Base-by-base conservation (phyloP, 2,329 filamentous ascomycete species). In the Arthrobotrys sphaeroides region DNA sequence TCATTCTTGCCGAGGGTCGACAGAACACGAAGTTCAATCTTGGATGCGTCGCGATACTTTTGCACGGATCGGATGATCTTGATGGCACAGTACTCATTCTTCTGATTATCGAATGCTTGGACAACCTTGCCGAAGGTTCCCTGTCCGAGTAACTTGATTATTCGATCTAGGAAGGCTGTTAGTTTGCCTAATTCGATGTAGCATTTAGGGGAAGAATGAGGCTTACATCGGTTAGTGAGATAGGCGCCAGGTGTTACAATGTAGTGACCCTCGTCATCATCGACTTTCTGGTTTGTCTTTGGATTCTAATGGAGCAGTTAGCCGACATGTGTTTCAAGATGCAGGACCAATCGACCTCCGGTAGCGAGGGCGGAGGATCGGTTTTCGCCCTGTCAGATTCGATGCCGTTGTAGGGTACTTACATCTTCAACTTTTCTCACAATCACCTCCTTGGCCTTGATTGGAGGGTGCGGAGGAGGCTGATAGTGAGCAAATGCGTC, bases 61-160 rank as follows among this genome's bases (percentile, higher is more conserved):
- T 97, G 95, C 10, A 99, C 95, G 0, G 95, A 97, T 79, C 95
- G 90, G 78, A 99, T 98, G 82, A 99, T 96, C 83, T 99, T 99
- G 83, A 99, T 93, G 33, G 95, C 95, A 40, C 96, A 96, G 82
- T 94, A 92, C 79, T 87, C 87, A 74, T 90, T 90, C 77, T 89
- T 90, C 80, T 88, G 88, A 75, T 88, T 88, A 82, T 99, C 95
- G 79, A 88, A 90, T 61, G 95, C 95, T 83, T 97, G 91, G 16
- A 99, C 95, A 13, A 99, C 95, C 83, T 99, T 99, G 81, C 95
- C 95, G 82, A 99, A 99, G 0, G 95, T 99, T 77, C 95, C 95
- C 84, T 99, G 95, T 20, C 95, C 95, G 10, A 99, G 90, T 26
- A 98, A 87, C 79, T 93, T 93, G 77, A 91, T 86, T 79, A 99